A percentile compares a stretch with the other conserved stretches of the same genome.
Evolutionary conservation across 805 yeast species (phyloP).

Genomic region (Barnettozyma salicaria): DNA sequence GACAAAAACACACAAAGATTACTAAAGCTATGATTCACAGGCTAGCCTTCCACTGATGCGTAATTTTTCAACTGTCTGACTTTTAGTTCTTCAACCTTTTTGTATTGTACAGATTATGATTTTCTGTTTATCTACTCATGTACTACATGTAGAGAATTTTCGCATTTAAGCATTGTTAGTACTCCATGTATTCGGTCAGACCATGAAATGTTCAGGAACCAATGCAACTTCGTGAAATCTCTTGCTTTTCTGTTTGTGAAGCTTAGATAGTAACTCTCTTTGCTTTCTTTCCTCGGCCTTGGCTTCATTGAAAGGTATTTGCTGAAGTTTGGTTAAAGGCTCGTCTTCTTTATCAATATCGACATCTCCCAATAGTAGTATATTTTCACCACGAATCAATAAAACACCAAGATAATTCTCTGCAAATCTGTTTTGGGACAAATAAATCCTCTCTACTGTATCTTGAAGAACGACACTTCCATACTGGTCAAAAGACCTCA

Average conservation of each 20-base stretch:
- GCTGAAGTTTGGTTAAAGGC: conserved; percentile 50
- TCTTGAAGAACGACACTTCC: conserved; percentile 91
- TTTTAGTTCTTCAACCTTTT: too few relatives aligned
- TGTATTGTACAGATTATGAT: too few relatives aligned
- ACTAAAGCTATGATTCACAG: conserved; percentile 12
- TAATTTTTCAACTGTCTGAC: too few relatives aligned
- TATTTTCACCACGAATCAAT: conserved; percentile 93
- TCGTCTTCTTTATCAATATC: conserved; percentile 82
- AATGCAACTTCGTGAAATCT: conserved; percentile 47
- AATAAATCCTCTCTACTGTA: conserved; percentile 77
- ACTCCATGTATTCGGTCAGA: too few relatives aligned
- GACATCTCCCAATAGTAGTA: conserved; percentile 88
- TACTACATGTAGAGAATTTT: too few relatives aligned
- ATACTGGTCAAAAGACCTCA: conserved; percentile 93
- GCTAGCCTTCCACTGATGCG: too few relatives aligned
- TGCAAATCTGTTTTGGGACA: conserved; percentile 55
- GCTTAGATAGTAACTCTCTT: conserved; percentile 31
- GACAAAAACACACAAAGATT: conserved; percentile 17
- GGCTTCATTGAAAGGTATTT: conserved; percentile 59
- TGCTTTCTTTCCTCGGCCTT: conserved; percentile 34
- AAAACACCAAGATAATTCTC: conserved; percentile 76
- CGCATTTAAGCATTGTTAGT: too few relatives aligned
- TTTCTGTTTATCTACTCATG: too few relatives aligned
- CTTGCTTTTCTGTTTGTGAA: conserved; percentile 42
- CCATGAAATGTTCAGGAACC: conserved; percentile 51